A percentile compares a stretch with the other conserved stretches of the same genome.
Conservation (phyloP, 2,329 filamentous ascomycete genomes). For the Mariannaea elegans region DNA sequence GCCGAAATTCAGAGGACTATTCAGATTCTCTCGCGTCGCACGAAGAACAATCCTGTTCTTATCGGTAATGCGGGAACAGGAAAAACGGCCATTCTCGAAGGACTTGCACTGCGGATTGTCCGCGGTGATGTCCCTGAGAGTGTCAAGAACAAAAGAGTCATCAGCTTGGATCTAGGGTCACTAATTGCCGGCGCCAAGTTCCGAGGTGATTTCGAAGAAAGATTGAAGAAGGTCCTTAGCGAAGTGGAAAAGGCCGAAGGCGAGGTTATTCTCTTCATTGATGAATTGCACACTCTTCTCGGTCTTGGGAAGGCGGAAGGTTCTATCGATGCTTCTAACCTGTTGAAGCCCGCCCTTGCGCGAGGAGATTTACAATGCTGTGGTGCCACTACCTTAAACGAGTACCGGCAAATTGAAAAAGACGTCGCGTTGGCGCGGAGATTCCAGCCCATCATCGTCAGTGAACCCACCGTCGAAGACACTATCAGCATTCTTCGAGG, state of each 20-base stretch:
- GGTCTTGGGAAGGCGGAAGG: constrained; percentile 95
- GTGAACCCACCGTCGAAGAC: constrained; percentile 88
- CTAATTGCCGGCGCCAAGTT: constrained; percentile 97
- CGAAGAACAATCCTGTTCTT: constrained; percentile 96
- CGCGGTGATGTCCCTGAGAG: constrained; percentile 94
- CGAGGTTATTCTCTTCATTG: constrained; percentile 92
- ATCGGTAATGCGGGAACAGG: constrained; percentile 92
- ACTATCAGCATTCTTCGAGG: constrained; percentile 95
- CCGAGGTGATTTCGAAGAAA: constrained; percentile 93
- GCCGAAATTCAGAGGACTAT: constrained; percentile 93
- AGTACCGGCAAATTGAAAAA: constrained; percentile 95
- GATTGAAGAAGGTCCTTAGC: constrained; percentile 87
- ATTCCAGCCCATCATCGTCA: constrained; percentile 95
- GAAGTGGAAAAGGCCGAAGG: constrained; percentile 92
- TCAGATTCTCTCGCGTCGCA: constrained; percentile 89
- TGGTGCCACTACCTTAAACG: constrained; percentile 90
- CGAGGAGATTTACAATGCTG: constrained; percentile 94
- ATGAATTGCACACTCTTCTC: constrained; percentile 90
- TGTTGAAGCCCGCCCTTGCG: constrained; percentile 92
- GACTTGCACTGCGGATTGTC: constrained; percentile 88
- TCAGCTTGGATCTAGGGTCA: constrained; percentile 87
- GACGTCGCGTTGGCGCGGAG: constrained; percentile 91
- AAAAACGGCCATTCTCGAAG: constrained; percentile 93
- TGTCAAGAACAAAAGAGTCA: constrained; percentile 91
- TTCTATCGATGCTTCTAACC: constrained; percentile 94